Evolutionary conservation across 2,329 filamentous ascomycete species (phyloP).

Genomic region (Sporothrix sp.): DNA sequence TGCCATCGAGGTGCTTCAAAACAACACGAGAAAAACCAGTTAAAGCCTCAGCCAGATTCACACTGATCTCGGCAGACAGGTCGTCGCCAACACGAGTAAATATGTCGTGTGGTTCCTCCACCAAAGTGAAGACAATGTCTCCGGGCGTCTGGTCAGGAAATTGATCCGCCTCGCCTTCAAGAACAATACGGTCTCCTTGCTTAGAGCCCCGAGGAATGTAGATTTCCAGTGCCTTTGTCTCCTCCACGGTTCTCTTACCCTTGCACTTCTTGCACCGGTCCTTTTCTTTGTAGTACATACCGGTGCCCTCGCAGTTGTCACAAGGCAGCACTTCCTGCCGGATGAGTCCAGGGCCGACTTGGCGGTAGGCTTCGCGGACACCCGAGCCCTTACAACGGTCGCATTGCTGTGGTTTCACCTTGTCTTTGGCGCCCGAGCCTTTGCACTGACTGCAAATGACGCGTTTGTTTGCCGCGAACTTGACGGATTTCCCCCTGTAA

Average conservation of each 20-base stretch:
- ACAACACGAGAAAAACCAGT: conserved; percentile 86
- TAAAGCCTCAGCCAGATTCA: conserved; percentile 76
- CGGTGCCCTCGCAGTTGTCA: conserved; percentile 74
- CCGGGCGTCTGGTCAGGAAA: conserved; percentile 79
- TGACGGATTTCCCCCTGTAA: conserved; percentile 97
- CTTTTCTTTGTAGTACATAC: conserved; percentile 85
- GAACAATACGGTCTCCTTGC: conserved; percentile 80
- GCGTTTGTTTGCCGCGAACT: conserved; percentile 92
- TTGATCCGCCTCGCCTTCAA: conserved; percentile 93
- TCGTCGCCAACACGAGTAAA: conserved; percentile 82
- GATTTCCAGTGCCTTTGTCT: conserved; percentile 90
- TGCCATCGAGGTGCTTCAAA: conserved; percentile 83
- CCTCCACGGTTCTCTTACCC: conserved; percentile 73
- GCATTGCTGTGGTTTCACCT: conserved; percentile 75
- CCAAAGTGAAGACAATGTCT: conserved; percentile 82
- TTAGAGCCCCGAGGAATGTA: conserved; percentile 84
- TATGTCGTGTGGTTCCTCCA: conserved; percentile 68
- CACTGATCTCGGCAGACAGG: conserved; percentile 67
- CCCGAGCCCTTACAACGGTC: conserved; percentile 76
- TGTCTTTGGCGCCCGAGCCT: conserved; percentile 82
- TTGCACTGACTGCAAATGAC: conserved; percentile 81
- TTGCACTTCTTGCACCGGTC: conserved; percentile 99
- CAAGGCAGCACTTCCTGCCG: conserved; percentile 73
- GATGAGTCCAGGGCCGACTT: conserved; percentile 78
- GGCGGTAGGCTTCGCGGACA: conserved; percentile 64